Percentiles rank a stretch among this genome's conserved stretches.
Evolutionary conservation across 352 stramenopile genomes (phyloP).

Genomic region (Phytophthora nicotianae): DNA sequence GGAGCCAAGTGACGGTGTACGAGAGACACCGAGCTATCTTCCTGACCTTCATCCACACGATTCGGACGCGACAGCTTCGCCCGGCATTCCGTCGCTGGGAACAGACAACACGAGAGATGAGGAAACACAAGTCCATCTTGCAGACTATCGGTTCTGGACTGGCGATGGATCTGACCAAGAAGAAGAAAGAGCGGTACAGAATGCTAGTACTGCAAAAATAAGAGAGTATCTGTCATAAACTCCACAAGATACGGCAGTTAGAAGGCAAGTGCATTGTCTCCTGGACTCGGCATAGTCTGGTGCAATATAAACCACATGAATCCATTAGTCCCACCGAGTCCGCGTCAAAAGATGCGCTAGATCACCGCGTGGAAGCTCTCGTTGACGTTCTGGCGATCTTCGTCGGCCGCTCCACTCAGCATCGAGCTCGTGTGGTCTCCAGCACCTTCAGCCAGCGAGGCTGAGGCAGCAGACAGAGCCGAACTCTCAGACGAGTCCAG

Average conservation of each 20-base stretch:
- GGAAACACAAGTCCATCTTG: slow-evolving; percentile 50
- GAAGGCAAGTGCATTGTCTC: slow-evolving; percentile 15
- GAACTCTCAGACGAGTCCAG: slow-evolving; percentile 46
- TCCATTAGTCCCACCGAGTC: not conserved
- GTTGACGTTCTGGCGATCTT: slow-evolving; percentile 25
- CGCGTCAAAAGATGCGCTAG: slow-evolving; percentile 17
- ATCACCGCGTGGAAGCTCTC: slow-evolving; percentile 46
- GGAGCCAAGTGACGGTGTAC: slow-evolving; percentile 47
- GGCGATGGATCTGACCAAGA: slow-evolving; percentile 67
- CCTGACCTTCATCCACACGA: slow-evolving; percentile 47
- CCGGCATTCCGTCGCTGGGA: slow-evolving; percentile 71
- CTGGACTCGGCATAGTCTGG: not conserved
- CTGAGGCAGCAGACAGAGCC: slow-evolving; percentile 42
- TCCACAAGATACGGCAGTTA: slow-evolving; percentile 5
- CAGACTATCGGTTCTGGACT: slow-evolving; percentile 57
- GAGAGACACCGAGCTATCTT: slow-evolving; percentile 54
- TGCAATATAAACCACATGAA: slow-evolving; percentile 6
- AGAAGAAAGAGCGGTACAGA: slow-evolving; percentile 63
- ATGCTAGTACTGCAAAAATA: slow-evolving; percentile 77
- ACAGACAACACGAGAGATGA: slow-evolving; percentile 39
- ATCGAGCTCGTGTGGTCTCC: slow-evolving; percentile 35
- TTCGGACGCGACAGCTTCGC: slow-evolving; percentile 53
- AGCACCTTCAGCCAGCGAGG: slow-evolving; percentile 43
- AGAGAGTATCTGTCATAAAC: slow-evolving; percentile 1
- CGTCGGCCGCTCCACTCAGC: slow-evolving; percentile 24